Base-by-base conservation (phyloP, 805 yeast genomes). In the Starmerella floris region DNA sequence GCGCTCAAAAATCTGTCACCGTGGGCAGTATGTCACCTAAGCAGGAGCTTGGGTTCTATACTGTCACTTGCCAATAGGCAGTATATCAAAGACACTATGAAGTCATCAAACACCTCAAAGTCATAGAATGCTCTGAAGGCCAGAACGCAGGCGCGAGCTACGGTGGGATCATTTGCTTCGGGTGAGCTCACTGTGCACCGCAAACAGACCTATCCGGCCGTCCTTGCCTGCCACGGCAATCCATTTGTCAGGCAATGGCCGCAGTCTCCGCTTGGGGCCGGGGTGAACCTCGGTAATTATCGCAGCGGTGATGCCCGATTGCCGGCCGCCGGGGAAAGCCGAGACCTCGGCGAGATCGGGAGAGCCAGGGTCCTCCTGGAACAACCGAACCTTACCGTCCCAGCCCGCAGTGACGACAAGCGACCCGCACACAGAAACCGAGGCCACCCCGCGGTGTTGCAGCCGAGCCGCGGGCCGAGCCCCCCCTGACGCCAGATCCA, bases 141-240 rank as follows among this genome's bases (percentile, higher is more conserved):
- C n/a, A n/a, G n/a, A n/a, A n/a, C n/a, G n/a, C n/a, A n/a, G n/a
- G n/a, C n/a, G n/a, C n/a, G n/a, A n/a, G n/a, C n/a, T n/a, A n/a
- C n/a, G n/a, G n/a, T n/a, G n/a, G n/a, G n/a, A n/a, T n/a, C n/a
- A n/a, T n/a, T n/a, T n/a, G n/a, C n/a, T n/a, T n/a, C n/a, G n/a
- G n/a, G n/a, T 13, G 13, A 25, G 28, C 13, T 8, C 30, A 16
- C 10, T 25, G 8, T 30, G 10, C 23, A 19, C 17, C 5, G 53
- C 51, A 53, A 66, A 70, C 10, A 72, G 56, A 11, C 62, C 63
- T 2, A 76, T 61, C 2, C 74, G 62, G 2, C 79, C 79, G 48
- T 76, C 79, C 39, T 70, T 72, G 37, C 70, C 74, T 0, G 74
- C 80, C 1, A 67, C 65, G 4, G 73, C 68, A 1, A 73, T 47